Conservation (phyloP, 2,329 filamentous ascomycete genomes). For the Colletotrichum theobromicola region DNA sequence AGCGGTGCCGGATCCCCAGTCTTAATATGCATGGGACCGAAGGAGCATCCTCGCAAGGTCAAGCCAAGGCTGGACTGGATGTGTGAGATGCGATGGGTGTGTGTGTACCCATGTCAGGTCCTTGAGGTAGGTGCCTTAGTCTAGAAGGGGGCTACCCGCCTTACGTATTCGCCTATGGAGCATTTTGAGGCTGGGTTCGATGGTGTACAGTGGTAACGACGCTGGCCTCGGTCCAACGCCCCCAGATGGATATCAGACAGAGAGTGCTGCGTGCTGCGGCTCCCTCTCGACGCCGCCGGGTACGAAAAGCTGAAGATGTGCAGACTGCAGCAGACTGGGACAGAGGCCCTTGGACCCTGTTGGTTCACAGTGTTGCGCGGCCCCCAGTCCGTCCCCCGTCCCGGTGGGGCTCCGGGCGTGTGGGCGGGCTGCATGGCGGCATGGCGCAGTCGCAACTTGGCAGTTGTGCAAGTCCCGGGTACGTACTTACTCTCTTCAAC, state of each 20-base stretch:
- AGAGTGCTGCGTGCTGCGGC: background rate
- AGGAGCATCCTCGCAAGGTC: constrained; percentile 5
- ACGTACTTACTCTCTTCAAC: background rate
- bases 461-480: background rate
- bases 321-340: background rate
- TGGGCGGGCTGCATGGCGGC: constrained; percentile 20
- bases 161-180: background rate
- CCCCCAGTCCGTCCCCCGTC: constrained; percentile 1
- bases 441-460: constrained; percentile 11
- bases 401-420: constrained; percentile 7
- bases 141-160: background rate
- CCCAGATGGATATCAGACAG: background rate
- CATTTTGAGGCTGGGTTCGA: background rate
- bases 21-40: constrained; percentile 14
- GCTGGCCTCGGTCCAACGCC: background rate
- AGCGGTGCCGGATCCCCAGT: constrained; percentile 17
- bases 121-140: background rate
- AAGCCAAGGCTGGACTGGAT: background rate
- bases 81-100: background rate
- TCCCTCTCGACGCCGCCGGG: background rate
- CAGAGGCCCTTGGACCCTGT: constrained; percentile 15
- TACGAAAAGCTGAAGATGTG: background rate
- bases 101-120: background rate
- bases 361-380: constrained; percentile 20
- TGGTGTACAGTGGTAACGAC: background rate